phyloP scores from a whole-genome alignment of 2,329 filamentous ascomycete genomes.

The Macrophomina tecta region DNA sequence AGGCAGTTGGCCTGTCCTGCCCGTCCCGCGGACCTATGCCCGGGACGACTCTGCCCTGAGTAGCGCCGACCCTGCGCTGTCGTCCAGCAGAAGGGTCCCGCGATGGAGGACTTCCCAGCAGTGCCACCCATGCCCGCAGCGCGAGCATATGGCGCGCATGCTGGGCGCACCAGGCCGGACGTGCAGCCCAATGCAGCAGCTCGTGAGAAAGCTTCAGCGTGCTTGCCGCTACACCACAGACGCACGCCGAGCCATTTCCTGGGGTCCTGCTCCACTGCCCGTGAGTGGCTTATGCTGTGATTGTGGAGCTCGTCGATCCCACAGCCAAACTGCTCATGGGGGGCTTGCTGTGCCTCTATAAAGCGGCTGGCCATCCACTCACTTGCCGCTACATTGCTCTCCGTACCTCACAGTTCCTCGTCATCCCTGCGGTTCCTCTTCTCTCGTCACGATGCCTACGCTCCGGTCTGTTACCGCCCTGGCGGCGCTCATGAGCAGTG shows the following conservation, averaged over 20 bases:
- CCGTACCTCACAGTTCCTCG: slow-evolving; percentile 29
- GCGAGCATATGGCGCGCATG: slow-evolving; percentile 1
- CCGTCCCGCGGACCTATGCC: not conserved
- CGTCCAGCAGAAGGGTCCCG: not conserved
- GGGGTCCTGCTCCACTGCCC: slow-evolving; percentile 17
- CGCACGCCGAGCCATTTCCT: slow-evolving; percentile 24
- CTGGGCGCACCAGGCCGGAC: not conserved
- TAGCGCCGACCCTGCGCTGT: slow-evolving; percentile 10
- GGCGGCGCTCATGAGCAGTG: slow-evolving; percentile 38
- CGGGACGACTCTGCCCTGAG: slow-evolving; percentile 6
- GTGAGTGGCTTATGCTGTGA: slow-evolving; percentile 23
- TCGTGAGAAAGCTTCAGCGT: slow-evolving; percentile 15
- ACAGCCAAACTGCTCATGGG: slow-evolving; percentile 21
- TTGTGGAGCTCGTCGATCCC: slow-evolving; percentile 27
- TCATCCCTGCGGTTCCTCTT: slow-evolving; percentile 26
- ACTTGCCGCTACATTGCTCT: slow-evolving; percentile 20
- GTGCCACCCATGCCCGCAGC: slow-evolving; percentile 1
- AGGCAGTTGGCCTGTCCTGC: slow-evolving; percentile 26
- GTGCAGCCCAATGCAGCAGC: slow-evolving; percentile 7
- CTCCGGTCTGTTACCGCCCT: slow-evolving; percentile 40
- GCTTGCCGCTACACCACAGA: not conserved
- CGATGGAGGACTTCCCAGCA: slow-evolving; percentile 6
- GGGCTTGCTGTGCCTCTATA: not conserved
- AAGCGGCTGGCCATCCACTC: not conserved
- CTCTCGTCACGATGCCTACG: slow-evolving; percentile 40